Base-by-base conservation (phyloP, 140 eudicot species). In the Anethum foeniculum region DNA sequence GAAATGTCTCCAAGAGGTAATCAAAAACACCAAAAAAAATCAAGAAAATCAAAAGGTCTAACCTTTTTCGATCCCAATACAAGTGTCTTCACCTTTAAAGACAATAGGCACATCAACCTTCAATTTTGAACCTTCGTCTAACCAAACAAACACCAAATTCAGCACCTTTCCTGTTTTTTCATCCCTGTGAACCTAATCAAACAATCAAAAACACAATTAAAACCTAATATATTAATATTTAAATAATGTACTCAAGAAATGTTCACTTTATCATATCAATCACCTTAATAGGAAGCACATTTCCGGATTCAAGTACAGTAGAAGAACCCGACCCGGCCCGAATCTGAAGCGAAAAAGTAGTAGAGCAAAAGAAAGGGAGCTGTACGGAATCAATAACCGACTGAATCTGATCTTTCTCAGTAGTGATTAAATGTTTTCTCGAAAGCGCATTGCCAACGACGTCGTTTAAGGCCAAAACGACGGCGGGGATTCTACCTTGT, bases 401-500 rank as follows among this genome's bases (percentile, higher is more conserved):
- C 83, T 88, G 93, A 86, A 93, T 91, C 88, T 95, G 98, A 77
- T 71, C 89, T 71, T 84, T 84, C 65, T 95, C 99, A 13, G 99
- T 85, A 23, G 99, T 89, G 7, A 95, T 65, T 0, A 92, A 89
- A 27, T 85, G 90, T 36, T 94, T 92, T 77, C 87, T 85, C 3
- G 96, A 65, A 46, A 89, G 71, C 4, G 71, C 92, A 1, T 87
- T 41, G 30, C 75, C 81, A 44, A 85, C 85, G 86, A 18, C 83
- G 80, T 62, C 93, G 75, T 49, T 47, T 79, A 88, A 89, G 72
- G 96, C 82, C 83, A 94, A 86, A 2, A 94, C 96, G 54, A 92
- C 97, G 7, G 95, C 91, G n/a, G 98, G 98, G 51, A 94, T 89
- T n/a, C 98, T 94, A 38, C 98, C 97, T 78, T 89, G 98, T 10